Percentiles rank a stretch among this genome's conserved stretches.
Evolutionary conservation across 2,329 filamentous ascomycete species (phyloP).

Genomic region (Fusarium ambrosium): DNA sequence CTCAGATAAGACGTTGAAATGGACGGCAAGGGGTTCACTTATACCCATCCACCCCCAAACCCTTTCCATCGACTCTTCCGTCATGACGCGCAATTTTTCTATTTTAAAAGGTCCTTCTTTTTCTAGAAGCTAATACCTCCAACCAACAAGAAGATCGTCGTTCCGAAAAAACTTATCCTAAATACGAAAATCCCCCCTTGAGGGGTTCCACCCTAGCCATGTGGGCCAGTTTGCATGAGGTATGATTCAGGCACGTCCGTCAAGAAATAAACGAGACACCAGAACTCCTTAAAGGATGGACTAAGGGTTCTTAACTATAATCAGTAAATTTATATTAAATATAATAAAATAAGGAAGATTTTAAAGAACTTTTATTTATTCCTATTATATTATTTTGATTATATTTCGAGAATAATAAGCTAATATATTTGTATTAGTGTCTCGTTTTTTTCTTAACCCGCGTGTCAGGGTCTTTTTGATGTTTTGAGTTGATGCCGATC

Average conservation of each 20-base stretch:
- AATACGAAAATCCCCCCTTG: conserved; percentile 3
- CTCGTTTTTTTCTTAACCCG: background rate
- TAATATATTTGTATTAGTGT: no score
- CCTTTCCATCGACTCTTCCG: no score
- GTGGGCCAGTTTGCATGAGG: background rate
- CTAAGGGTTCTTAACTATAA: no score
- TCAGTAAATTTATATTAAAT: no score
- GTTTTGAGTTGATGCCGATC: background rate
- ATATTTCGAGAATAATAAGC: no score
- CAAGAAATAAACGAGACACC: no score
- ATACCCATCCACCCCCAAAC: background rate
- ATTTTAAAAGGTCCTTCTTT: background rate
- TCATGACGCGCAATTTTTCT: background rate
- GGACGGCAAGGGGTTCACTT: background rate
- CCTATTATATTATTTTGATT: no score
- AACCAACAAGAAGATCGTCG: background rate
- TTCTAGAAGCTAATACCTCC: background rate
- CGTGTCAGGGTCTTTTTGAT: background rate
- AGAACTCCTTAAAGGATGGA: no score
- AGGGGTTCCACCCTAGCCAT: conserved; percentile 1
- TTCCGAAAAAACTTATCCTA: conserved; percentile 2
- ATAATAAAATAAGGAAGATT: no score
- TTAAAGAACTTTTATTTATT: no score
- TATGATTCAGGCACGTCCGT: background rate
- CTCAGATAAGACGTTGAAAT: background rate